Percentiles rank a stretch among this genome's conserved stretches.
These are phyloP conservation scores for Lycium barbarum DNA, from an alignment of 257 asterid genomes.

Conservation along the genomic window DNA sequence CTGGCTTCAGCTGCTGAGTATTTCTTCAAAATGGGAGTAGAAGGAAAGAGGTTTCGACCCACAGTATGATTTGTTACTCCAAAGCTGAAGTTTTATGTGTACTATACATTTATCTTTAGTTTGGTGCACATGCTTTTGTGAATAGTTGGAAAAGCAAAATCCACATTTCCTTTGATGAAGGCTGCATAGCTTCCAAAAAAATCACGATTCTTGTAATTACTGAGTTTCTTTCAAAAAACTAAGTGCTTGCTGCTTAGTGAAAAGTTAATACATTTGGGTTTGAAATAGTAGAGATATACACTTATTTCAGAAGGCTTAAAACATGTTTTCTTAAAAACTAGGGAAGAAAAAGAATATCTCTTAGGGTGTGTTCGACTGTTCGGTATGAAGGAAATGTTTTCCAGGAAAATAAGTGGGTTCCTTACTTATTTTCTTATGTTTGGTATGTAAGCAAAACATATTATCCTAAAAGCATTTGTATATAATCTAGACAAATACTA, in stretches of 20 bases:
- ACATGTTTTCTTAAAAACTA: not conserved
- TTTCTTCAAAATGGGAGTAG: slow-evolving; percentile 88
- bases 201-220: not conserved
- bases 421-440: no score
- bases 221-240: not conserved
- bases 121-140: not conserved
- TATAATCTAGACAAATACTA: no score
- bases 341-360: slow-evolving; percentile 13
- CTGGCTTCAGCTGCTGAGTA: slow-evolving; percentile 98
- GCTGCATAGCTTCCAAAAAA: slow-evolving; percentile 21
- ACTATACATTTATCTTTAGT: not conserved
- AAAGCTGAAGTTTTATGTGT: not conserved
- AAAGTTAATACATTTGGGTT: not conserved
- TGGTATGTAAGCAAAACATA: no score
- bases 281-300: not conserved
- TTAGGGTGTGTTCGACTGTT: no score
- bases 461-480: no score
- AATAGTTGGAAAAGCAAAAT: not conserved
- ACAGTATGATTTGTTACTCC: slow-evolving; percentile 60
- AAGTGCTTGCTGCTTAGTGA: slow-evolving; percentile 1
- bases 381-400: no score
- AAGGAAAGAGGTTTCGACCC: slow-evolving; percentile 96
- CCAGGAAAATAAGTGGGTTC: no score
- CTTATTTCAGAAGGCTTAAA: not conserved
- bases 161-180: not conserved